Conservation (phyloP, 495 filamentous ascomycete genomes). For the Clohesyomyces aquaticus region DNA sequence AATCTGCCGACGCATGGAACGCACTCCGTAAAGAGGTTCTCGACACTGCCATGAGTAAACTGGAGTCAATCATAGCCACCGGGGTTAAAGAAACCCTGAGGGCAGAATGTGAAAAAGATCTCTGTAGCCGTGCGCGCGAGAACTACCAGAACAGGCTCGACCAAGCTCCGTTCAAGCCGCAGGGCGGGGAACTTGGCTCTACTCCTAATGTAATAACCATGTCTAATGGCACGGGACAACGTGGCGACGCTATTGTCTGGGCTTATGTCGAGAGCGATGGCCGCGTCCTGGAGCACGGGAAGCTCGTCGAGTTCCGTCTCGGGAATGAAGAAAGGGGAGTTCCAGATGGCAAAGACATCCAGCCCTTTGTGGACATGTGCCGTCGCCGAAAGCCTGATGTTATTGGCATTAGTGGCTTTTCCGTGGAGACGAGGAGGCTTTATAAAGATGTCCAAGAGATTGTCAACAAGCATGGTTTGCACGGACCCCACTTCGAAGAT, state of each 20-base stretch:
- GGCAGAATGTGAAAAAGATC: constrained; percentile 86
- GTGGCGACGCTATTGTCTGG: constrained; percentile 84
- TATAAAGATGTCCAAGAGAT: constrained; percentile 77
- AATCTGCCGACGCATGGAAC: constrained; percentile 95
- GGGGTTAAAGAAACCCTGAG: constrained; percentile 91
- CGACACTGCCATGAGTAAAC: constrained; percentile 75
- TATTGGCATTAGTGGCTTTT: constrained; percentile 86
- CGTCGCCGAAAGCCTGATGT: constrained; percentile 82
- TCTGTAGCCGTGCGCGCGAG: constrained; percentile 79
- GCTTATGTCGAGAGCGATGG: constrained; percentile 93
- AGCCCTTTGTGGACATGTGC: constrained; percentile 72
- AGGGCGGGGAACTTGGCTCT: constrained; percentile 88
- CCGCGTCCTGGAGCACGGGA: constrained; percentile 82
- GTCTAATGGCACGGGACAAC: constrained; percentile 77
- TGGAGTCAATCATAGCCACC: constrained; percentile 82
- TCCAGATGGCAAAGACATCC: constrained; percentile 63
- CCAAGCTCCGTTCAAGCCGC: constrained; percentile 93
- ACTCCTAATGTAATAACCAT: constrained; percentile 83
- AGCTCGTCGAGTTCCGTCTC: constrained; percentile 73
- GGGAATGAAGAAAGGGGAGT: constrained; percentile 69
- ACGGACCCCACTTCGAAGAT: constrained; percentile 72
- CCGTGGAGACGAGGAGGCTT: constrained; percentile 81
- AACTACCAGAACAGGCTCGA: constrained; percentile 86
- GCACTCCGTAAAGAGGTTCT: constrained; percentile 78
- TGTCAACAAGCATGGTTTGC: constrained; percentile 72